These are phyloP conservation scores for Blastomyces percursus DNA, from an alignment of 2,329 filamentous ascomycete species.

Conservation along the genomic window DNA sequence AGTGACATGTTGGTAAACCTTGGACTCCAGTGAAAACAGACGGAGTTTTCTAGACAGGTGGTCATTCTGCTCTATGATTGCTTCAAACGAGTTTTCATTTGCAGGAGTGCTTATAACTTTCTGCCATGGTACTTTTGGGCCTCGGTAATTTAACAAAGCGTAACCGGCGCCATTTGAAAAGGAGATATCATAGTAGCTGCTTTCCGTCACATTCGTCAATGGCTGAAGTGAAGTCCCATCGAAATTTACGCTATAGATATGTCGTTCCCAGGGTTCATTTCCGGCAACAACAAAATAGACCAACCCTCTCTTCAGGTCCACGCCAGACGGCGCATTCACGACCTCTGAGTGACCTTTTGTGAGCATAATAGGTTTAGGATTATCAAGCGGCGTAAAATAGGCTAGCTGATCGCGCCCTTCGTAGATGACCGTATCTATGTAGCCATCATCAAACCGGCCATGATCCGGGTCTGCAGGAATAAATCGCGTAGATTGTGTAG, in stretches of 20 bases:
- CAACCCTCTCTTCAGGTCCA: constrained; percentile 73
- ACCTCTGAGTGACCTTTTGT: constrained; percentile 83
- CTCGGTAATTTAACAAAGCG: constrained; percentile 70
- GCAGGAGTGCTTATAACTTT: constrained; percentile 70
- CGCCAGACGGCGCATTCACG: constrained; percentile 66
- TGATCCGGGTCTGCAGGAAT: constrained; percentile 72
- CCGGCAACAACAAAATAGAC: constrained; percentile 88
- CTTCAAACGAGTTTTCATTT: constrained; percentile 52
- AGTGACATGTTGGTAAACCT: constrained; percentile 74
- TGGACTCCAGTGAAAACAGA: constrained; percentile 68
- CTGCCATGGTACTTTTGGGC: constrained; percentile 81
- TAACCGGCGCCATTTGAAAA: constrained; percentile 79
- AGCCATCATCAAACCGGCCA: constrained; percentile 71
- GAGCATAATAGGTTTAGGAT: constrained; percentile 67
- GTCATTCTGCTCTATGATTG: constrained; percentile 67
- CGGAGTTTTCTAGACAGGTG: constrained; percentile 57
- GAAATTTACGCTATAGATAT: constrained; percentile 80
- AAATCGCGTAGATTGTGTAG: constrained; percentile 73
- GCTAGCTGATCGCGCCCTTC: constrained; percentile 82
- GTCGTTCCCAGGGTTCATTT: constrained; percentile 76
- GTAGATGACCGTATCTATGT: constrained; percentile 81
- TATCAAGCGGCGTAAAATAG: constrained; percentile 85
- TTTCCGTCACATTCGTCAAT: constrained; percentile 59
- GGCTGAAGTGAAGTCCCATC: constrained; percentile 63
- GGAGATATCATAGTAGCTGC: constrained; percentile 70